phyloP scores from a whole-genome alignment of 163 green algal genomes.

The Chlamydomonas reinhardtii region DNA sequence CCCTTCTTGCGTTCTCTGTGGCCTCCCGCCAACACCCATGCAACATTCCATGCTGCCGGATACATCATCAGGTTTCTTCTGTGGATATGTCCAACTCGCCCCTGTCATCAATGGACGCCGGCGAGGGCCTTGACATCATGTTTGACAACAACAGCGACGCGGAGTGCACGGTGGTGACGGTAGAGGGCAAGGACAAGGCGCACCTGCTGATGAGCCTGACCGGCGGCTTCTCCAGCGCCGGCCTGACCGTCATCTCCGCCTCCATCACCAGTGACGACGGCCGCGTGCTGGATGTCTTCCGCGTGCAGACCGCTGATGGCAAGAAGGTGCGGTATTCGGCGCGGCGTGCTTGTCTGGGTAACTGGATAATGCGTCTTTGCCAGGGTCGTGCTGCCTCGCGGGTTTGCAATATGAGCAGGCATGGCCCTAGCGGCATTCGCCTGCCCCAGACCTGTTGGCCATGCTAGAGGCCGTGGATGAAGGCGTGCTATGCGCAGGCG shows the following conservation, averaged over 20 bases:
- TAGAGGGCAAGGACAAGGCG: slow-evolving; percentile 72
- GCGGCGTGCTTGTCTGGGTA: neutral
- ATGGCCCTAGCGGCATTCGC: too few species aligned
- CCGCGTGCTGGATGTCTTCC: slow-evolving; percentile 80
- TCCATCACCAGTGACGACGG: slow-evolving; percentile 76
- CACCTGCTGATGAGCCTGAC: slow-evolving; percentile 78
- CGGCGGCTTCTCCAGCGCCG: slow-evolving; percentile 69
- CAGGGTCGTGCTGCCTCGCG: too few species aligned
- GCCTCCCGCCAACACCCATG: neutral
- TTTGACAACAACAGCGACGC: slow-evolving; percentile 77
- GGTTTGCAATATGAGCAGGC: neutral
- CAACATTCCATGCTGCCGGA: neutral
- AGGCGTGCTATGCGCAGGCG: too few species aligned
- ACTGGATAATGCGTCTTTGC: too few species aligned
- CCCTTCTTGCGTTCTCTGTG: too few species aligned
- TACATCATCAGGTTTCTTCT: neutral
- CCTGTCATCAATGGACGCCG: slow-evolving; percentile 5
- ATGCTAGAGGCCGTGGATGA: too few species aligned
- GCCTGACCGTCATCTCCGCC: slow-evolving; percentile 69
- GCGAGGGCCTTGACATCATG: slow-evolving; percentile 58
- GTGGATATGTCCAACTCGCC: slow-evolving; percentile 36
- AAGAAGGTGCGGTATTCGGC: slow-evolving; percentile 61
- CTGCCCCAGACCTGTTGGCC: too few species aligned
- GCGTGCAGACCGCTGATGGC: slow-evolving; percentile 67
- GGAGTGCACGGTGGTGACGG: slow-evolving; percentile 71